Evolutionary conservation across 164 flowering plant genomes (phyloP), one percentile per base, ranked within the genome.

Genomic region (Sextonia rubra): DNA sequence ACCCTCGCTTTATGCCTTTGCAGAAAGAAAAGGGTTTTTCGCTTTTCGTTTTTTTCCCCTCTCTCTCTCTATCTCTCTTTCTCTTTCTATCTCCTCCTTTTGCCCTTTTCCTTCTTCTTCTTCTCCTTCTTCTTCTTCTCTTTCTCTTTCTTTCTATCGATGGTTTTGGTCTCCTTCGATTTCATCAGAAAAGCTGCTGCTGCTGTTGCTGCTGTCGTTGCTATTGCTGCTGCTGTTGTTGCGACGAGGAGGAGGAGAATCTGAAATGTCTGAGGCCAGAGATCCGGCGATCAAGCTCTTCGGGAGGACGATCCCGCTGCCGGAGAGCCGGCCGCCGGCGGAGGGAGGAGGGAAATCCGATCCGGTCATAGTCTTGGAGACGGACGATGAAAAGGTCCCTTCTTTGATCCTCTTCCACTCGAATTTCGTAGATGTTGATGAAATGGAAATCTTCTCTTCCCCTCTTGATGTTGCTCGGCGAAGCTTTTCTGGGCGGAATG

Each of bases 271-370:
- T 30, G 75, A 69, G 65, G 20, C 44, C 22, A 81, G 71, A 64
- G 85, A 83, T 78, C 86, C 84, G 64, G 86, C 84, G 22, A 78
- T 86, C 63, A 85, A 82, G 85, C 87, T 84, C 52, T 84, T 86
- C 70, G 89, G 89, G 17, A 76, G 76, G 65, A 84, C 80, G 64
- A 84, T 86, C 69, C 81, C 85, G 37, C 61, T 83, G 66, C 76
- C 81, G 56, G 80, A 82, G n/a, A 4, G 65, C 8, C 65, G 12
- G 22, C 12, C 60, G 22, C 12, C 22, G 49, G n/a, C 17, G 37
- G 72, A 71, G 2, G 5, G 47, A 15, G 66, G 67, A 14, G 71
- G 66, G 30, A 65, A 24, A 4, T 48, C 77, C 47, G 69, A 73
- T 63, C 74, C 64, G 24, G 66, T 60, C 15, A 24, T 64, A 4